These are phyloP conservation scores for Colletotrichum plurivorum DNA, from an alignment of 2,329 filamentous ascomycete species.

Conservation along the genomic window DNA sequence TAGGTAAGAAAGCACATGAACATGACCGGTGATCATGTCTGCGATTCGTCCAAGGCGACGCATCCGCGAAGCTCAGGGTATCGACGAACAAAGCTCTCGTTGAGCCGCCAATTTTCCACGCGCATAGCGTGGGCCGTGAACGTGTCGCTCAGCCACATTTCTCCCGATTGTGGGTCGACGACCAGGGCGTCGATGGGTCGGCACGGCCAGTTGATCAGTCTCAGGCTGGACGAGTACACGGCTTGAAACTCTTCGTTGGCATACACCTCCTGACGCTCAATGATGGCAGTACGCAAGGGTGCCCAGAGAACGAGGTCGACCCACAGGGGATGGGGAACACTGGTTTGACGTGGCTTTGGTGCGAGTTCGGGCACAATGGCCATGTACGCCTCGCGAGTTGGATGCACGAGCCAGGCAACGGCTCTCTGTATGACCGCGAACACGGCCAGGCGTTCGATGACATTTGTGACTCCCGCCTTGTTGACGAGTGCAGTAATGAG, in stretches of 20 bases:
- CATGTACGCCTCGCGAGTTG: conserved; percentile 48
- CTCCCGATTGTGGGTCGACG: conserved; percentile 45
- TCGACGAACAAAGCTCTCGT: conserved; percentile 45
- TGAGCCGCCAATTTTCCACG: conserved; percentile 46
- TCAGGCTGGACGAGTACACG: conserved; percentile 51
- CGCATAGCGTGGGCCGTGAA: conserved; percentile 45
- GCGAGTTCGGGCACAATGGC: conserved; percentile 43
- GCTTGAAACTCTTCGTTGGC: conserved; percentile 54
- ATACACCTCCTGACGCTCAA: conserved; percentile 53
- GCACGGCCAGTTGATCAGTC: conserved; percentile 52
- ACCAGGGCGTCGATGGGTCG: conserved; percentile 44
- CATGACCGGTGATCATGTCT: neutral
- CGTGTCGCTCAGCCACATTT: conserved; percentile 45
- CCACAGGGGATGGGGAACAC: conserved; percentile 49
- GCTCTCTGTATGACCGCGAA: conserved; percentile 50
- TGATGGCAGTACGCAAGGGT: conserved; percentile 51
- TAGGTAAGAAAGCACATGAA: too few relatives aligned
- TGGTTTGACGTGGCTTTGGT: conserved; percentile 48
- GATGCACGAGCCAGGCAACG: conserved; percentile 49
- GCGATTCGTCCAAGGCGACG: conserved; percentile 36
- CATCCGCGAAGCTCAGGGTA: conserved; percentile 46
- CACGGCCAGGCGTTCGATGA: conserved; percentile 50
- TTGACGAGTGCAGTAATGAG: conserved; percentile 49
- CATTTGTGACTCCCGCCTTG: conserved; percentile 45
- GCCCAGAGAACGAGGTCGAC: conserved; percentile 52